Percentiles rank a stretch among this genome's conserved stretches.
These are phyloP conservation scores for Xerocomus spinulosus DNA, from an alignment of 768 basidiomycete genomes.

Conservation along the genomic window DNA sequence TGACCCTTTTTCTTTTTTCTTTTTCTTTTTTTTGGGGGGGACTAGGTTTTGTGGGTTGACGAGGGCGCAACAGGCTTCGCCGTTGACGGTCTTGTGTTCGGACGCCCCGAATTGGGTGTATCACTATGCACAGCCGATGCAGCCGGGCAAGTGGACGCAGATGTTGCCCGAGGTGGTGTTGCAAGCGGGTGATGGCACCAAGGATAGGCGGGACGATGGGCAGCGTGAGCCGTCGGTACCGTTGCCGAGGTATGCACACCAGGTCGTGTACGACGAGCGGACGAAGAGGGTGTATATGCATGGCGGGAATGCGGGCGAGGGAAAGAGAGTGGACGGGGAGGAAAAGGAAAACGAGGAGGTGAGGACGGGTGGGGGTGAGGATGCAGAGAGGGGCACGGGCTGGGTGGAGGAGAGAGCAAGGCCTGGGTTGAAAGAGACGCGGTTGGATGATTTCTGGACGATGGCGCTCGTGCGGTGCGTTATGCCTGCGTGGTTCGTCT, in stretches of 20 bases:
- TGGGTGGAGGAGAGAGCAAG: slow-evolving; percentile 9
- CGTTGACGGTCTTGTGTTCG: slow-evolving; percentile 40
- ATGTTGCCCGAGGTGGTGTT: slow-evolving; percentile 40
- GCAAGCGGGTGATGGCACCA: neutral
- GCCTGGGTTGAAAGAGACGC: slow-evolving; percentile 32
- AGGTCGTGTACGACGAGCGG: slow-evolving; percentile 65
- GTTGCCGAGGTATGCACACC: slow-evolving; percentile 68
- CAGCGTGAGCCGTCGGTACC: slow-evolving; percentile 37
- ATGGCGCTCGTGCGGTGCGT: slow-evolving; percentile 31
- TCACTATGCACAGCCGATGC: slow-evolving; percentile 45
- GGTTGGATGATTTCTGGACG: slow-evolving; percentile 77
- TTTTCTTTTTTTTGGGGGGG: too few relatives aligned
- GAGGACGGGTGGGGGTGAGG: neutral
- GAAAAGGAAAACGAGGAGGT: slow-evolving; percentile 22
- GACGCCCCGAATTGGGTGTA: slow-evolving; percentile 66
- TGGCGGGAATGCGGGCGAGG: slow-evolving; percentile 67
- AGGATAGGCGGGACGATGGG: neutral
- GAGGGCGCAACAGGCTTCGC: slow-evolving; percentile 35
- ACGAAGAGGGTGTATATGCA: slow-evolving; percentile 61
- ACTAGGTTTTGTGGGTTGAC: slow-evolving; percentile 61
- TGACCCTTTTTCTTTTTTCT: too few relatives aligned
- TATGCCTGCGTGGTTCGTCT: neutral
- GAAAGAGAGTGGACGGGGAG: slow-evolving; percentile 13
- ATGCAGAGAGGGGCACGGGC: neutral
- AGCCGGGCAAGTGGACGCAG: slow-evolving; percentile 62